Conservation (phyloP, 108 stramenopile species). For the Phaeodactylum tricornutum region DNA sequence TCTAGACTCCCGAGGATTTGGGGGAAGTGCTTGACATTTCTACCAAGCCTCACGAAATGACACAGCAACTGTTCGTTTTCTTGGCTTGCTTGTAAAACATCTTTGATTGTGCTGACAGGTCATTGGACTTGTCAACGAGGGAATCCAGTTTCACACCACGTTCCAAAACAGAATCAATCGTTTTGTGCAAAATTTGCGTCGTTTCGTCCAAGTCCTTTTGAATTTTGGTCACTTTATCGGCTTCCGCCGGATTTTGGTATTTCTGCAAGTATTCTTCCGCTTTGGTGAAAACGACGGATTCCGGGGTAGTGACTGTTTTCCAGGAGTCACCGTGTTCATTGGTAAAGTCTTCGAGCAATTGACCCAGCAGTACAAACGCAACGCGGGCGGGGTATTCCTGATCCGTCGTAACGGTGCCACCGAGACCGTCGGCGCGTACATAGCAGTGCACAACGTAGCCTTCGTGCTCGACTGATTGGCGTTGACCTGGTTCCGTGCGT, state of each 20-base stretch:
- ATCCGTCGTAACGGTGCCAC: conserved; percentile 89
- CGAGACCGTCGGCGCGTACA: conserved; percentile 92
- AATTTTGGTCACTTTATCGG: conserved; percentile 97
- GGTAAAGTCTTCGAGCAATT: conserved; percentile 92
- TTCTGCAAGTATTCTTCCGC: conserved; percentile 69
- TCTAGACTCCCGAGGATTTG: no score
- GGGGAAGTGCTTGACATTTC: no score
- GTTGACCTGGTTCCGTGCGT: conserved; percentile 94
- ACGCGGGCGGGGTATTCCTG: conserved; percentile 97
- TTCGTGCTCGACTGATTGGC: conserved; percentile 95
- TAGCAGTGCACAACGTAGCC: conserved; percentile 98
- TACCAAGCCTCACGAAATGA: conserved; percentile 68
- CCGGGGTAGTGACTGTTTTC: conserved; percentile 48
- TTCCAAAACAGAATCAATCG: conserved; percentile 95
- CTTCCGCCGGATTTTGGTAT: conserved; percentile 89
- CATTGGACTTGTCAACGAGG: conserved; percentile 93
- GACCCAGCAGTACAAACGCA: conserved; percentile 92
- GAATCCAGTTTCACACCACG: conserved; percentile 96
- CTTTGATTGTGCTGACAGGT: conserved; percentile 94
- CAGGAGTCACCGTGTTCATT: conserved; percentile 47
- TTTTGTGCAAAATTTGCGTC: conserved; percentile 96
- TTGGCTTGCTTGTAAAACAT: conserved; percentile 99
- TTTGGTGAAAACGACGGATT: conserved; percentile 48
- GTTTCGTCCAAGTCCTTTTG: conserved; percentile 99
- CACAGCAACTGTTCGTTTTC: conserved; percentile 98